Percentiles rank a stretch among this genome's conserved stretches.
Evolutionary conservation across 106 monocot genomes (phyloP).

Genomic region (Amphibolis antarctica): DNA sequence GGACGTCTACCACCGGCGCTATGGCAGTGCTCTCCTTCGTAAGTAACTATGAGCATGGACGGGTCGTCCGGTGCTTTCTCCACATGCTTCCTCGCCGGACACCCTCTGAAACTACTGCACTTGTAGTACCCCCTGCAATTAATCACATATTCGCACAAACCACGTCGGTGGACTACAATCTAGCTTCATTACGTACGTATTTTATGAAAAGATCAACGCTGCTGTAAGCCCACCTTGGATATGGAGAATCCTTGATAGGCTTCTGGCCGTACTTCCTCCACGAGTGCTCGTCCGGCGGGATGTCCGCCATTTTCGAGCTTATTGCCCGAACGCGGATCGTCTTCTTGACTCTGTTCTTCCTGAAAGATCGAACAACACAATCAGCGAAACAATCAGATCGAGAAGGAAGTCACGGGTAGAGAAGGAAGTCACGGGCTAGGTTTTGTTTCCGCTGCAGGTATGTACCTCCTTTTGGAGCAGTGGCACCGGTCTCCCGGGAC

Average conservation of each 20-base stretch:
- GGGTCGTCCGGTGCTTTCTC: constrained; percentile 70
- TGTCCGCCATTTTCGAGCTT: constrained; percentile 62
- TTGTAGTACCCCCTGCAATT: constrained; percentile 67
- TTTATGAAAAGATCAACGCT: too few relatives aligned
- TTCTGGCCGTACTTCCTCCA: constrained; percentile 87
- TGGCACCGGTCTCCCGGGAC: constrained; percentile 55
- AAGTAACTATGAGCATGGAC: constrained; percentile 72
- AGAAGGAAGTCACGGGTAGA: not conserved
- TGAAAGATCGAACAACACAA: not conserved
- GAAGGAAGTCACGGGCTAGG: not conserved
- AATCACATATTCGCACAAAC: not conserved
- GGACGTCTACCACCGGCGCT: not conserved
- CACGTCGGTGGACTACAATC: too few relatives aligned
- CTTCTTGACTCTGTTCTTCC: constrained; percentile 47
- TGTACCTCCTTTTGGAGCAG: constrained; percentile 70
- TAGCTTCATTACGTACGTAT: too few relatives aligned
- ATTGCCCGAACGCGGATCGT: constrained; percentile 61
- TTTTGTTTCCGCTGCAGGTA: not conserved
- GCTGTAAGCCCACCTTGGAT: constrained; percentile 40
- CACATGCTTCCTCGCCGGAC: constrained; percentile 84
- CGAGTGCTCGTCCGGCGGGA: constrained; percentile 64
- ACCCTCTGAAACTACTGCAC: constrained; percentile 70
- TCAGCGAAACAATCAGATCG: not conserved
- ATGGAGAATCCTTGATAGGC: constrained; percentile 79
- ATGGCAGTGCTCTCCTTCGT: constrained; percentile 76